Evolutionary conservation across 305 asterid genomes (phyloP), one percentile per base, ranked within the genome.

Genomic region (Fraxinus dipetala): DNA sequence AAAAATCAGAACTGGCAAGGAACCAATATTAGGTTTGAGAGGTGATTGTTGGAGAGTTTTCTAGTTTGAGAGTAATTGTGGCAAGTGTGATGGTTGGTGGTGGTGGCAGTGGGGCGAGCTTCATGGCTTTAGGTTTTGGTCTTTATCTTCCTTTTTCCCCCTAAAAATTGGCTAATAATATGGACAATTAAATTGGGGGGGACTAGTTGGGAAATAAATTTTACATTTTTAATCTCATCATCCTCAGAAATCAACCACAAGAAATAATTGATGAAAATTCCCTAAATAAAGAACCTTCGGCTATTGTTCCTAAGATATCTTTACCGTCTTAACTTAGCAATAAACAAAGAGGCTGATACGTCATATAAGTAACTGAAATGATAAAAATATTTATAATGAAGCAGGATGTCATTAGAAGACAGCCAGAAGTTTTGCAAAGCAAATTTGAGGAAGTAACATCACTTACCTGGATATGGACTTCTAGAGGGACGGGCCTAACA

Each of bases 401-500:
- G 28, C 31, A 75, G 76, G 51, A 83, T 78, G 76, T 73, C 78
- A 75, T 3, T 59, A 85, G 59, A 84, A 78, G 67, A 31, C 48
- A 65, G 78, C 80, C 78, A 45, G 73, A 32, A 56, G 20, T 82
- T 83, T 6, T 76, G 72, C 77, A 34, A 77, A 72, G 79, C 78
- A 48, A 81, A 80, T 82, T 32, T 74, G 79, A 75, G 56, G 11
- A 77, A 76, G 79, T 77, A 77, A 74, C 73, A 85, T 51, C 43
- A 88, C 95, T 87, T 90, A 87, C 99, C 99, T 96, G 99, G 87
- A 96, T 96, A 89, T 94, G 99, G 87, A 96, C 99, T 92, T 96
- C 99, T 79, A 96, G 99, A 75, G 99, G 98, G 84, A 96, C 99
- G 74, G 99, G 99, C 91, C 99, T 90, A 83, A 96, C 99, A 89